Conservation (phyloP, 148 eudicot species). For the Tetragonia tetragonoides region DNA sequence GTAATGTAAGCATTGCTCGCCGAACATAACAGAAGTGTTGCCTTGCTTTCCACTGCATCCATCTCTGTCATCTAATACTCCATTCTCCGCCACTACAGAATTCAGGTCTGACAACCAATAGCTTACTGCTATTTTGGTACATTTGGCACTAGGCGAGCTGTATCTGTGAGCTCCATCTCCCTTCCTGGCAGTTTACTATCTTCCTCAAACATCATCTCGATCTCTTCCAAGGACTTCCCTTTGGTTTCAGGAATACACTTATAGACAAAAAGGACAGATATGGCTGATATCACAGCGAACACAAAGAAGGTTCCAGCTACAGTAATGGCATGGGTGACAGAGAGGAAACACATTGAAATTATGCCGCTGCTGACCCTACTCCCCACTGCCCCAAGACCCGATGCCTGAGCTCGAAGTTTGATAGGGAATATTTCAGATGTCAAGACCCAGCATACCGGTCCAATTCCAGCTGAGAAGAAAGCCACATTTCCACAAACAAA, state of each 20-base stretch:
- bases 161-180: slow-evolving; percentile 62
- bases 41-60: too few species aligned
- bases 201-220: slow-evolving; percentile 57
- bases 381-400: slow-evolving; percentile 78
- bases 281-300: slow-evolving; percentile 61
- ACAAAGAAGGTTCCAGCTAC: slow-evolving; percentile 71
- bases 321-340: slow-evolving; percentile 52
- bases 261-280: slow-evolving; percentile 59
- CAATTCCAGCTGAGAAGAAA: slow-evolving; percentile 86
- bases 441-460: slow-evolving; percentile 87
- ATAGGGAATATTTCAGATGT: slow-evolving; percentile 82
- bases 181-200: slow-evolving; percentile 28
- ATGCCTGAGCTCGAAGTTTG: slow-evolving; percentile 84
- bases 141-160: slow-evolving; percentile 43
- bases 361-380: slow-evolving; percentile 81
- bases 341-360: slow-evolving; percentile 75
- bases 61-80: not conserved
- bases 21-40: not conserved
- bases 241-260: slow-evolving; percentile 80
- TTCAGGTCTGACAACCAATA: not conserved
- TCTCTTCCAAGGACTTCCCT: slow-evolving; percentile 81
- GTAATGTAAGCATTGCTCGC: not conserved
- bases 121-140: not conserved
- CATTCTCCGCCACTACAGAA: not conserved
- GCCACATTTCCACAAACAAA: slow-evolving; percentile 83